A percentile compares a stretch with the other conserved stretches of the same genome.
Evolutionary conservation across 768 basidiomycete genomes (phyloP).

Genomic region (Boletus patriciae): DNA sequence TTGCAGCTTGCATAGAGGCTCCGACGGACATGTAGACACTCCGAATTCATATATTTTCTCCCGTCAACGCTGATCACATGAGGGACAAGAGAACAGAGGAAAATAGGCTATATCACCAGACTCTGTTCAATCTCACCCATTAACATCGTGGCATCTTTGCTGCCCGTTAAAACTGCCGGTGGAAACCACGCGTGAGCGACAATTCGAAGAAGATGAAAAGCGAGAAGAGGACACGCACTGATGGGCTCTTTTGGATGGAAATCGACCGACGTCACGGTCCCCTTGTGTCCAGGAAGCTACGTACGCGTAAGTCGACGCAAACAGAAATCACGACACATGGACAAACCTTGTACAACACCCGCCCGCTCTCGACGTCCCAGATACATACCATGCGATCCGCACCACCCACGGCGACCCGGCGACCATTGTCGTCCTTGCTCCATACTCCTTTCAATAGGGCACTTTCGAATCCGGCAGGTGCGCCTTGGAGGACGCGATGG

Average conservation of each 20-base stretch:
- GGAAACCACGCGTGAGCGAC: conserved; percentile 2
- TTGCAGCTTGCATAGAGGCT: conserved; percentile 24
- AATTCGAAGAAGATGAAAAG: not conserved
- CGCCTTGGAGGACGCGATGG: conserved; percentile 77
- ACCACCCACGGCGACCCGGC: conserved; percentile 82
- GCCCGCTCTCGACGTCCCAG: conserved; percentile 81
- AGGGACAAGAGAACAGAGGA: not conserved
- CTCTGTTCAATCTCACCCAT: conserved; percentile 86
- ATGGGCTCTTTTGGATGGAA: conserved; percentile 97
- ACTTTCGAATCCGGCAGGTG: conserved; percentile 94
- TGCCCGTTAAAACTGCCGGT: conserved; percentile 76
- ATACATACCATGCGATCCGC: conserved; percentile 86
- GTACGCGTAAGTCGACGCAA: not conserved
- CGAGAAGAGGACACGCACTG: conserved; percentile 50
- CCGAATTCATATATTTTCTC: conserved; percentile 4
- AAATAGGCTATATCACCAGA: conserved; percentile 38
- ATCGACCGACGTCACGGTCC: conserved; percentile 92
- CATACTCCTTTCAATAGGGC: conserved; percentile 82
- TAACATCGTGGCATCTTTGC: conserved; percentile 92
- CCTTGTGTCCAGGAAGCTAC: conserved; percentile 93
- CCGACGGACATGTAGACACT: conserved; percentile 6
- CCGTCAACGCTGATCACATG: not conserved
- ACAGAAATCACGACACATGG: conserved; percentile 2
- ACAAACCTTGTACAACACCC: conserved; percentile 74
- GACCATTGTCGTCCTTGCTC: conserved; percentile 83